Evolutionary conservation across 805 yeast species (phyloP).

Genomic region (Ascoidea tarda): DNA sequence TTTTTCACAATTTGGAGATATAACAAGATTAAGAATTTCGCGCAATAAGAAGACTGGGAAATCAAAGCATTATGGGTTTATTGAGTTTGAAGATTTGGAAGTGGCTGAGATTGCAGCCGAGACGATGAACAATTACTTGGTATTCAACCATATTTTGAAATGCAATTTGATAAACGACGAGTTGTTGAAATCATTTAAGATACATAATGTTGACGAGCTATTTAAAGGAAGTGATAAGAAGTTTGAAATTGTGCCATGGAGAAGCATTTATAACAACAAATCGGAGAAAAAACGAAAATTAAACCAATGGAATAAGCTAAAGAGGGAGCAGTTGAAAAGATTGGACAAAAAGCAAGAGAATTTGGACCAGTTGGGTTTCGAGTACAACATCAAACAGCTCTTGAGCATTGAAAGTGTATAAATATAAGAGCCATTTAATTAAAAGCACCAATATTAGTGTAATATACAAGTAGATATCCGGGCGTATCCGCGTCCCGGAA

Average conservation of each 20-base stretch:
- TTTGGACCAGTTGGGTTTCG: constrained; percentile 45
- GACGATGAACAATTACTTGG: constrained; percentile 87
- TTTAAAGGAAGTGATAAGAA: constrained; percentile 42
- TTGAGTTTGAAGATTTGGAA: constrained; percentile 61
- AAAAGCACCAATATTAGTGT: no score
- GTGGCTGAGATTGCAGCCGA: constrained; percentile 87
- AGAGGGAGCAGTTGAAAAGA: constrained; percentile 27
- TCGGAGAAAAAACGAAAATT: constrained; percentile 44
- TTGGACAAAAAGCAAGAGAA: constrained; percentile 30
- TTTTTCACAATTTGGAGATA: constrained; percentile 83
- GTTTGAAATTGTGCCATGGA: constrained; percentile 48
- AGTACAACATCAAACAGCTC: constrained; percentile 18
- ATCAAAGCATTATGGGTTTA: constrained; percentile 82
- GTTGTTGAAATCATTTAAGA: not conserved
- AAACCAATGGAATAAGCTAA: constrained; percentile 41
- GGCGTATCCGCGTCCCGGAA: not conserved
- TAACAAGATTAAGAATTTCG: constrained; percentile 65
- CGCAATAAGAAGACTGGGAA: constrained; percentile 85
- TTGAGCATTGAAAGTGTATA: not conserved
- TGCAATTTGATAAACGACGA: constrained; percentile 42
- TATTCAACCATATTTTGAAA: constrained; percentile 78
- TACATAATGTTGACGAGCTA: constrained; percentile 26
- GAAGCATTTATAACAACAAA: constrained; percentile 33
- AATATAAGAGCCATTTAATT: no score
- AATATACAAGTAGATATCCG: not conserved